Evolutionary conservation across 345 rosid species (phyloP).

Genomic region (Clausena lansium): DNA sequence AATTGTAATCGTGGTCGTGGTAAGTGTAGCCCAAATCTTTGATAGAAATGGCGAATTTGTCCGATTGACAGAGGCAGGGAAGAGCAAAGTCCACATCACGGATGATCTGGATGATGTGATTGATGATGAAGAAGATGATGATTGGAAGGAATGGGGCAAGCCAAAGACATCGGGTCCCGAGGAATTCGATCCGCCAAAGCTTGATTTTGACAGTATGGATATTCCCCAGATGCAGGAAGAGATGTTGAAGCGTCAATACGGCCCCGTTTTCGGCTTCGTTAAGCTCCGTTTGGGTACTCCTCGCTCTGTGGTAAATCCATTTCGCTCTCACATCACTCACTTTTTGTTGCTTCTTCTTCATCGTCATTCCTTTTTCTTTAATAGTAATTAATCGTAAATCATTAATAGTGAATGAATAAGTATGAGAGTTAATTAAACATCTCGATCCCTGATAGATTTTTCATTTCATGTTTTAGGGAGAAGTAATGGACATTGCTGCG

Average conservation of each 20-base stretch:
- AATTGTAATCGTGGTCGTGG: conserved; percentile 17
- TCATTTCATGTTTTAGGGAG: conserved; percentile 35
- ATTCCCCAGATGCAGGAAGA: conserved; percentile 57
- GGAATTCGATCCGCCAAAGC: conserved; percentile 58
- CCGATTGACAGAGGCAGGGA: conserved; percentile 41
- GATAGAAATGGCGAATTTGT: conserved; percentile 22
- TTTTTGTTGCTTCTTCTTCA: neutral
- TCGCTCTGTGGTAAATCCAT: conserved; percentile 52
- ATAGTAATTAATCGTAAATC: too few species aligned
- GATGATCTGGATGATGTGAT: conserved; percentile 87
- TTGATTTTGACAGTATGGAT: conserved; percentile 61
- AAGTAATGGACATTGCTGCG: conserved; percentile 60
- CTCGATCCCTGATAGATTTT: too few species aligned
- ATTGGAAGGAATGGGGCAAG: conserved; percentile 92
- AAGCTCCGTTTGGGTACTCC: conserved; percentile 73
- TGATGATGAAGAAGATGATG: conserved; percentile 90
- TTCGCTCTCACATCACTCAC: neutral
- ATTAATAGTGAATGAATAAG: too few species aligned
- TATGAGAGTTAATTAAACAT: too few species aligned
- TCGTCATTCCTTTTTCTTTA: neutral
- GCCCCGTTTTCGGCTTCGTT: conserved; percentile 75
- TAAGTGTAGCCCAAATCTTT: conserved; percentile 20
- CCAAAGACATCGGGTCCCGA: conserved; percentile 27
- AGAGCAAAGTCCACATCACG: conserved; percentile 64
- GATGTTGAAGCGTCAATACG: conserved; percentile 59